phyloP scores from a whole-genome alignment of 2,329 filamentous ascomycete species.

The Colletotrichum ledebouriae region DNA sequence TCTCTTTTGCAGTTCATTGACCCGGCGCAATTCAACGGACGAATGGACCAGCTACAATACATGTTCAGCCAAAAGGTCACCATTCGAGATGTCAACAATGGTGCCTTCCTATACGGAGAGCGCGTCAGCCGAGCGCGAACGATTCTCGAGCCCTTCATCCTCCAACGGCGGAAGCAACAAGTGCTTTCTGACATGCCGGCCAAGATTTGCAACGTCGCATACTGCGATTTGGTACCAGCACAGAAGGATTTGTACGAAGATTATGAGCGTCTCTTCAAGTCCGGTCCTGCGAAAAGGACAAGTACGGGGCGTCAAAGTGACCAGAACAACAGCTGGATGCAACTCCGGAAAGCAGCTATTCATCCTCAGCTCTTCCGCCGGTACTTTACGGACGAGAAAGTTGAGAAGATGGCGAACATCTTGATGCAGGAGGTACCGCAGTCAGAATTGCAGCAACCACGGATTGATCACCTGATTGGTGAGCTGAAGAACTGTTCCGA shows the following conservation, averaged over 20 bases:
- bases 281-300: conserved; percentile 68
- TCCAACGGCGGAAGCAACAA: conserved; percentile 93
- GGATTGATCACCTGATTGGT: conserved; percentile 65
- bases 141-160: conserved; percentile 94
- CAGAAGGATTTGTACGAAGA: conserved; percentile 82
- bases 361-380: conserved; percentile 90
- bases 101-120: conserved; percentile 86
- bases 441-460: conserved; percentile 65
- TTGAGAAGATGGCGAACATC: conserved; percentile 82
- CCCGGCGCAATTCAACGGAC: conserved; percentile 82
- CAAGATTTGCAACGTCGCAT: conserved; percentile 83
- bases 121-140: conserved; percentile 88
- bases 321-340: conserved; percentile 84
- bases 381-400: conserved; percentile 80
- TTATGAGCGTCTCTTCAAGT: conserved; percentile 73
- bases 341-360: conserved; percentile 90
- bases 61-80: conserved; percentile 95
- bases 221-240: conserved; percentile 80
- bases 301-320: conserved; percentile 64
- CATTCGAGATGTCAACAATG: conserved; percentile 82
- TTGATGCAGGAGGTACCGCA: conserved; percentile 78
- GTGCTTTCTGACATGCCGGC: conserved; percentile 86
- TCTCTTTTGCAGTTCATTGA: conserved; percentile 95
- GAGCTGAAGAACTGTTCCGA: conserved; percentile 72
- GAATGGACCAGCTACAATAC: conserved; percentile 82